These are phyloP conservation scores for Podila verticillata DNA, from an alignment of 192 early-diverging fungal genomes.

Conservation along the genomic window DNA sequence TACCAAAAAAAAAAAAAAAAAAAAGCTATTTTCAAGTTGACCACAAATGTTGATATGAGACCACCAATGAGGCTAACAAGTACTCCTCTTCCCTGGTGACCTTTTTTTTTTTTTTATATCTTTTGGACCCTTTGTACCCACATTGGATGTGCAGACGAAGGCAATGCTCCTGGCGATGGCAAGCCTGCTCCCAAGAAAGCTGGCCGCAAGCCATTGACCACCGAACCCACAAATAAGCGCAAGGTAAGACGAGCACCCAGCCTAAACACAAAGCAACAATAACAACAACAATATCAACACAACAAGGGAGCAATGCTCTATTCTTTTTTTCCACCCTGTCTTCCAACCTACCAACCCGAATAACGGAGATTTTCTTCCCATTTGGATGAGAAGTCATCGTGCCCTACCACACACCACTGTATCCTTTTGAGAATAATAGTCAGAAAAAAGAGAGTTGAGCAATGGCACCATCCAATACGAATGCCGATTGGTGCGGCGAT, in stretches of 20 bases:
- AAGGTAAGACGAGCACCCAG: conserved; percentile 24
- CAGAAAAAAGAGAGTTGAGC: no score
- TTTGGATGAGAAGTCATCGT: no score
- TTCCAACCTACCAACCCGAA: no score
- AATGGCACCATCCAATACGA: no score
- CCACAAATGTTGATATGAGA: no score
- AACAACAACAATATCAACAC: not conserved
- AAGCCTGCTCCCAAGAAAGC: conserved; percentile 64
- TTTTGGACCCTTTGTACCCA: not conserved
- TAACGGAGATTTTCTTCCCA: no score
- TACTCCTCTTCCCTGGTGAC: not conserved
- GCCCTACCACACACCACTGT: no score
- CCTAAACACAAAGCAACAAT: not conserved
- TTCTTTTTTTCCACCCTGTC: no score
- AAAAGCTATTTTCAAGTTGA: not conserved
- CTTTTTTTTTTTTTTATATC: no score
- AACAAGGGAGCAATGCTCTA: not conserved
- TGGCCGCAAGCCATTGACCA: conserved; percentile 70
- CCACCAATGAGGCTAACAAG: no score
- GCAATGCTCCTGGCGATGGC: conserved; percentile 44
- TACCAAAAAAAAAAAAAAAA: not conserved
- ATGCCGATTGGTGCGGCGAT: no score
- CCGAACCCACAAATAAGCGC: conserved; percentile 57
- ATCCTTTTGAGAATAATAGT: no score
- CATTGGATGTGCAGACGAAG: conserved; percentile 22